Conservation (phyloP, 208 protist species). For the Trypanosoma rangeli region DNA sequence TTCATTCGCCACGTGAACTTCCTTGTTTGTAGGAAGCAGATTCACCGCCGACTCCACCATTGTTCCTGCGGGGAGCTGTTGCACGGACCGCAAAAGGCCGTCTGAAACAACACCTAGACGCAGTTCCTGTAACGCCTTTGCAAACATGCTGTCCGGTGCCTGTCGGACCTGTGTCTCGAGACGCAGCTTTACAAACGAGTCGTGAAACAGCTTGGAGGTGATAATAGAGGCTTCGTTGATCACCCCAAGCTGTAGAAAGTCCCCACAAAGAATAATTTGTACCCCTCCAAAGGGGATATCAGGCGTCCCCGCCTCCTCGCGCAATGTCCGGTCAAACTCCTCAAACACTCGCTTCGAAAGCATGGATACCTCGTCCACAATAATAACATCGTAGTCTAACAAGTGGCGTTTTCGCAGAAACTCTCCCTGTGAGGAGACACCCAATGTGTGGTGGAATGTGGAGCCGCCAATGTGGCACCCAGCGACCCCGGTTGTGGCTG, state of each 20-base stretch:
- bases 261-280: slow-evolving; percentile 92
- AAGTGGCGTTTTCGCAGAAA: slow-evolving; percentile 74
- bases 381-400: slow-evolving; percentile 87
- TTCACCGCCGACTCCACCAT: slow-evolving; percentile 87
- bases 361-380: slow-evolving; percentile 95
- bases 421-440: slow-evolving; percentile 68
- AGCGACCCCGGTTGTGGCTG: slow-evolving; percentile 88
- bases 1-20: slow-evolving; percentile 84
- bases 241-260: slow-evolving; percentile 92
- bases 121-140: slow-evolving; percentile 72
- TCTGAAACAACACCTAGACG: slow-evolving; percentile 66
- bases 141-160: slow-evolving; percentile 58
- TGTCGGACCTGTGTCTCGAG: slow-evolving; percentile 78
- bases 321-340: slow-evolving; percentile 79
- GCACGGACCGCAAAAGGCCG: slow-evolving; percentile 56
- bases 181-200: slow-evolving; percentile 78
- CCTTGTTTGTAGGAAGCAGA: slow-evolving; percentile 84
- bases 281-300: slow-evolving; percentile 91
- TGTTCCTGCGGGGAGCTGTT: slow-evolving; percentile 76
- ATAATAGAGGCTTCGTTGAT: slow-evolving; percentile 86
- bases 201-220: slow-evolving; percentile 59
- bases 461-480: slow-evolving; percentile 90
- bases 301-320: slow-evolving; percentile 79
- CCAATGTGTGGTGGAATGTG: slow-evolving; percentile 91
- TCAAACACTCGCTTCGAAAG: slow-evolving; percentile 84